Evolutionary conservation across 352 stramenopile genomes (phyloP).

Genomic region (Globisporangium yorkense): DNA sequence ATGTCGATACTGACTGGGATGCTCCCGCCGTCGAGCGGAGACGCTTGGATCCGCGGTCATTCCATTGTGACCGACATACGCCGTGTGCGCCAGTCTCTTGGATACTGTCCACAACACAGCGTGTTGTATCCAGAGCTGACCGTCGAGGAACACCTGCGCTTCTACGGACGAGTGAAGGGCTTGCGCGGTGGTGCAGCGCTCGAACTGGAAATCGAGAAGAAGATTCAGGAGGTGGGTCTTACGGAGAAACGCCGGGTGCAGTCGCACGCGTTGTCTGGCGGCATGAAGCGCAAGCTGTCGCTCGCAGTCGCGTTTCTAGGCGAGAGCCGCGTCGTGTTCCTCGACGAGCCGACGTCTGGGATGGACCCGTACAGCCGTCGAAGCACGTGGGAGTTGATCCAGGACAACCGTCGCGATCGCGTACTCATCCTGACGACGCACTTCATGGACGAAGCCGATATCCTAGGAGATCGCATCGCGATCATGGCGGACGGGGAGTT

Average conservation of each 20-base stretch:
- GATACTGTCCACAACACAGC: constrained; percentile 96
- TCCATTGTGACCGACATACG: constrained; percentile 73
- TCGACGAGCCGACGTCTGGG: constrained; percentile 90
- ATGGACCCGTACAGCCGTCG: constrained; percentile 91
- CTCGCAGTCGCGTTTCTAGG: constrained; percentile 74
- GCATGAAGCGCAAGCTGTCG: constrained; percentile 78
- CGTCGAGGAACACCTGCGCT: constrained; percentile 93
- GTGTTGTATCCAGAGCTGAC: constrained; percentile 95
- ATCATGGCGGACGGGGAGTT: constrained; percentile 83
- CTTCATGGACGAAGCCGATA: constrained; percentile 91
- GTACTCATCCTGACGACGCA: constrained; percentile 90
- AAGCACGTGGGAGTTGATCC: constrained; percentile 84
- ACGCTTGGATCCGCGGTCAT: constrained; percentile 49
- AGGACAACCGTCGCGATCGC: constrained; percentile 40
- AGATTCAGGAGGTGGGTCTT: constrained; percentile 88
- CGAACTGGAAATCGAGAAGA: constrained; percentile 29
- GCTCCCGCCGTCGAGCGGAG: constrained; percentile 43
- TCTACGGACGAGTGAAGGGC: constrained; percentile 93
- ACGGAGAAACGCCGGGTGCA: constrained; percentile 74
- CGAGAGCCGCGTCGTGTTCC: constrained; percentile 64
- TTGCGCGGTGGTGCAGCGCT: constrained; percentile 17
- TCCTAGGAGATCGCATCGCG: constrained; percentile 86
- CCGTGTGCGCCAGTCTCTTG: constrained; percentile 87
- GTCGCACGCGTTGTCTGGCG: constrained; percentile 57
- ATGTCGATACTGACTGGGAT: constrained; percentile 82